Conservation (phyloP, 352 stramenopile species). For the Globisporangium alternatum region DNA sequence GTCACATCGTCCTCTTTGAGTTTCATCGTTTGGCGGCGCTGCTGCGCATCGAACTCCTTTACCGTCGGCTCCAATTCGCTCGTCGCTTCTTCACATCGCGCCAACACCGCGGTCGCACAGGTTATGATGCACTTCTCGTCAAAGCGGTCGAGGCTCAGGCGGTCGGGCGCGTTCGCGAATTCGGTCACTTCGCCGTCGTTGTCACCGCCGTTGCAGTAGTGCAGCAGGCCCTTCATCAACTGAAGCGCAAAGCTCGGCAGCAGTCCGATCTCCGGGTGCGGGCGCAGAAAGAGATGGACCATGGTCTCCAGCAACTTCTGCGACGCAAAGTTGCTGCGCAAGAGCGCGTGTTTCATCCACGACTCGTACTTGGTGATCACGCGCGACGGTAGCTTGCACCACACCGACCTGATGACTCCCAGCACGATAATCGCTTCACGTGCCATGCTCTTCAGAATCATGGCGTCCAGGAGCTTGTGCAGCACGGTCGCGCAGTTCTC, state of each 20-base stretch:
- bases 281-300: conserved; percentile 31
- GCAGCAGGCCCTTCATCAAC: conserved; percentile 30
- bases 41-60: conserved; percentile 36
- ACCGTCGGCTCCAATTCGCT: conserved; percentile 26
- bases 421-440: conserved; percentile 19
- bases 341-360: conserved; percentile 32
- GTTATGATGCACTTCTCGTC: conserved; percentile 34
- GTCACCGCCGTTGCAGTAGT: conserved; percentile 32
- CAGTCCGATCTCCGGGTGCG: conserved; percentile 20
- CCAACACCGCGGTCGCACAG: conserved; percentile 29
- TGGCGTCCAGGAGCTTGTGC: conserved; percentile 24
- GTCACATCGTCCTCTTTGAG: conserved; percentile 38
- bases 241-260: conserved; percentile 24
- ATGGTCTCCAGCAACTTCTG: conserved; percentile 32
- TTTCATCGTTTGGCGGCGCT: conserved; percentile 33
- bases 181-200: conserved; percentile 15
- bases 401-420: conserved; percentile 17
- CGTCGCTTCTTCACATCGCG: conserved; percentile 29
- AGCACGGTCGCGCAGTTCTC: conserved; percentile 26
- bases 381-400: conserved; percentile 18
- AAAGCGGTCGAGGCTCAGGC: conserved; percentile 24
- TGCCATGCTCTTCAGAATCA: conserved; percentile 14
- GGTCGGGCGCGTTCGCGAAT: conserved; percentile 6
- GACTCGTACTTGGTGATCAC: conserved; percentile 17
- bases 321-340: conserved; percentile 14